Evolutionary conservation across 495 filamentous ascomycete species (phyloP), one percentile per base, ranked within the genome.

Genomic region (Amorphotheca resinae): DNA sequence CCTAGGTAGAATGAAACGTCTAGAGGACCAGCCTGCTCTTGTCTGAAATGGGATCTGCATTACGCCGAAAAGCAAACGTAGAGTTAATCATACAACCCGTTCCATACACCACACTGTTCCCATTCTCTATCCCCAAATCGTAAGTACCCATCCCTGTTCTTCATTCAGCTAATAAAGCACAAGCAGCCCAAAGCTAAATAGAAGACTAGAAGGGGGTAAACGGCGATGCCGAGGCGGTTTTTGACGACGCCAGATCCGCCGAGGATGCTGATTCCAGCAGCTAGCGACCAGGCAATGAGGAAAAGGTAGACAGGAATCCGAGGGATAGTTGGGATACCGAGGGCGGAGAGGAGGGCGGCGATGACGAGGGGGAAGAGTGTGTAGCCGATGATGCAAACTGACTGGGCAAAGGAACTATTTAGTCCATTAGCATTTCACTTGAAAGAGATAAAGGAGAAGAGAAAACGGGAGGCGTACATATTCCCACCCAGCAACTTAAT

Each of bases 361-460:
- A 98, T 82, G 54, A 95, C 93, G 28, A 98, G 72, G n/a, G 91
- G 91, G 67, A 98, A 98, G 41, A 98, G 78, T 2, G 91, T 98
- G 63, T 98, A 98, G 26, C 91, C 91, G 59, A 98, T 98, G 53
- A 98, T 93, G 61, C 85, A 94, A 49, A 98, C 74, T 35, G 84
- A 88, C 62, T 96, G 91, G 67, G 93, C 89, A 63, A 98, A 98
- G 20, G 91, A 94, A 49, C 91, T 96, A 51, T 36, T 22, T 22
- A 18, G 9, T 22, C 15, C 41, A 18, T 39, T 51, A 33, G 49
- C 25, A 35, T 42, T 8, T 8, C n/a, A 50, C 26, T 22, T 14
- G 22, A 22, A 22, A 38, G 2, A 9, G 1, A 2, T 1, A 37
- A 35, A 6, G n/a, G 9, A 33, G 22, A 4, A 4, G 14, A 40